Conservation (phyloP, 352 stramenopile species). For the Globisporangium okanoganense region DNA sequence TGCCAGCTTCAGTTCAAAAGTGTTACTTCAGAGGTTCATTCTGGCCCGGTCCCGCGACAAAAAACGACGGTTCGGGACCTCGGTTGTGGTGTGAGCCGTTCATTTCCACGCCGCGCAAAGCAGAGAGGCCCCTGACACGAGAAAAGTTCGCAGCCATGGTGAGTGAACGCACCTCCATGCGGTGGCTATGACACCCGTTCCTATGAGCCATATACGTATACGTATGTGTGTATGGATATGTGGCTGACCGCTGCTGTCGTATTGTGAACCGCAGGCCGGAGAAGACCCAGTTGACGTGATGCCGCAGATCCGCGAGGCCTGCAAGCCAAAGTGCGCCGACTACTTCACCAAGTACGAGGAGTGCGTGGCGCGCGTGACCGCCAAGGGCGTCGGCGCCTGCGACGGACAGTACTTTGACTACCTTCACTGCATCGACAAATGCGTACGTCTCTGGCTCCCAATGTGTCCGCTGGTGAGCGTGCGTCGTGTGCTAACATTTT, state of each 20-base stretch:
- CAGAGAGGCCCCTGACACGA: constrained; percentile 10
- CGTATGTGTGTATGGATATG: background rate
- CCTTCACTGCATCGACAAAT: constrained; percentile 95
- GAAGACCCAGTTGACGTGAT: constrained; percentile 93
- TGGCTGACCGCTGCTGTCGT: background rate
- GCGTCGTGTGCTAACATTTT: too few species aligned
- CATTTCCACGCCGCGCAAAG: constrained; percentile 26
- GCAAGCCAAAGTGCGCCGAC: constrained; percentile 88
- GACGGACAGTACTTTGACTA: constrained; percentile 96
- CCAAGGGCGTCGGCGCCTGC: constrained; percentile 90
- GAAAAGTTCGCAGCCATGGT: constrained; percentile 19
- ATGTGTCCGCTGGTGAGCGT: too few species aligned
- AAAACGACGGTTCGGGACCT: constrained; percentile 12
- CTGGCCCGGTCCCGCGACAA: constrained; percentile 15
- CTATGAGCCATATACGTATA: too few species aligned
- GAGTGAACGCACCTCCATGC: constrained; percentile 6
- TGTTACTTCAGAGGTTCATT: constrained; percentile 7
- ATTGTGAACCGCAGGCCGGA: constrained; percentile 18
- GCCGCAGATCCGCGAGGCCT: constrained; percentile 90
- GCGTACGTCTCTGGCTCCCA: constrained; percentile 50
- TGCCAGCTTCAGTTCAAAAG: background rate
- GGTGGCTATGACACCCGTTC: too few species aligned
- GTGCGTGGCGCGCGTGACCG: constrained; percentile 89
- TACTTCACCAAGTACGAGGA: constrained; percentile 89
- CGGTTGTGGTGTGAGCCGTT: constrained; percentile 33